Percentiles rank a stretch among this genome's conserved stretches.
These are phyloP conservation scores for Botrytis sinoallii DNA, from an alignment of 2,329 filamentous ascomycete genomes.

Conservation along the genomic window DNA sequence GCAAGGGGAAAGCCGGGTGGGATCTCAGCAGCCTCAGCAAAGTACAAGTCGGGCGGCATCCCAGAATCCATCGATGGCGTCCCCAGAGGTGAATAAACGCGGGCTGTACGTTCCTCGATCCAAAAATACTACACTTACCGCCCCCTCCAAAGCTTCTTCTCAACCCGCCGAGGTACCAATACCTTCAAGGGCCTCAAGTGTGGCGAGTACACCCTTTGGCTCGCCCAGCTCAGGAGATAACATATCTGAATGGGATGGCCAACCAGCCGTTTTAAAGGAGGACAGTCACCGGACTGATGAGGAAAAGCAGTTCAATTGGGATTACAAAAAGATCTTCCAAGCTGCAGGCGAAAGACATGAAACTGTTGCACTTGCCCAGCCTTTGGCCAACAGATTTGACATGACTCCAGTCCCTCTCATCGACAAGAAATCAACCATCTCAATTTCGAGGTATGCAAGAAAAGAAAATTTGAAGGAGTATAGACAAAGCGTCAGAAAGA, in stretches of 20 bases:
- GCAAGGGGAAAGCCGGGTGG: background rate
- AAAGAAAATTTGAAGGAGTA: conserved; percentile 46
- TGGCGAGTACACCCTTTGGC: conserved; percentile 25
- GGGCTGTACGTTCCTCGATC: conserved; percentile 13
- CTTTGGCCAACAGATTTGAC: conserved; percentile 43
- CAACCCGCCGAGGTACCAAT: conserved; percentile 8
- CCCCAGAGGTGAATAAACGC: conserved; percentile 3
- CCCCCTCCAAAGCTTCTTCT: conserved; percentile 13
- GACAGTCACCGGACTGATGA: conserved; percentile 31
- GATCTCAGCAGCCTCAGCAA: conserved; percentile 12
- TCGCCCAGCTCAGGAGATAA: conserved; percentile 15
- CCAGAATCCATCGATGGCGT: conserved; percentile 19
- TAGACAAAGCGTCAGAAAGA: conserved; percentile 42
- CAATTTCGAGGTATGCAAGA: conserved; percentile 46
- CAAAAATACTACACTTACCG: conserved; percentile 9
- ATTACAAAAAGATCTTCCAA: conserved; percentile 41
- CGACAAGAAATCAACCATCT: conserved; percentile 43
- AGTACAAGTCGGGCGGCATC: background rate
- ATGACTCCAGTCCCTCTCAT: conserved; percentile 48
- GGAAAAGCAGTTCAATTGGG: conserved; percentile 41
- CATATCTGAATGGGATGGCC: conserved; percentile 18
- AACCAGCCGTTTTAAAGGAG: conserved; percentile 19
- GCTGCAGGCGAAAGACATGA: conserved; percentile 39
- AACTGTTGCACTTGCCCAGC: conserved; percentile 49
- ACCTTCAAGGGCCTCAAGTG: conserved; percentile 23